Percentiles rank a stretch among this genome's conserved stretches.
Conservation (phyloP, 257 asterid species). For the Solanum bulbocastanum region DNA sequence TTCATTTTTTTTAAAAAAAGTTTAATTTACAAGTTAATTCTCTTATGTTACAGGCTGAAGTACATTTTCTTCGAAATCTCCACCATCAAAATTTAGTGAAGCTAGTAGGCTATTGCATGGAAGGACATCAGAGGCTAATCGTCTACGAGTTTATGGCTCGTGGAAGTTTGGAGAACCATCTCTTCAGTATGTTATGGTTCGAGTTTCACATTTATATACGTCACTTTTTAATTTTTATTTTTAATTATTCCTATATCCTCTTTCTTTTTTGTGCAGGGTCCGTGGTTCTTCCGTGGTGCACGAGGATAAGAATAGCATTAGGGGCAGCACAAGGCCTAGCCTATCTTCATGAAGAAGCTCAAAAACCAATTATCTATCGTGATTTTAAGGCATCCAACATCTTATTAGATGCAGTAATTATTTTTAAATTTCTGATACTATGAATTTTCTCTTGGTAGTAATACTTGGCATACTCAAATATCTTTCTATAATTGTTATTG, state of each 20-base stretch:
- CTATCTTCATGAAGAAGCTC: conserved; percentile 79
- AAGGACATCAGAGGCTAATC: conserved; percentile 68
- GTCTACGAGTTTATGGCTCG: conserved; percentile 89
- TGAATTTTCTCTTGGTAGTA: neutral
- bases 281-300: conserved; percentile 67
- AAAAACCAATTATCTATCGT: conserved; percentile 60
- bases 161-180: conserved; percentile 94
- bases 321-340: conserved; percentile 84
- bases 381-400: conserved; percentile 71
- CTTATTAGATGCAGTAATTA: conserved; percentile 49
- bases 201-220: neutral
- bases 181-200: conserved; percentile 55
- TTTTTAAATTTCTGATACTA: conserved; percentile 7
- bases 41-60: conserved; percentile 57
- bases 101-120: conserved; percentile 77
- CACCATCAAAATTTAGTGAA: conserved; percentile 71
- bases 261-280: conserved; percentile 31
- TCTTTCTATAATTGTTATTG: neutral
- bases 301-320: conserved; percentile 63
- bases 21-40: neutral
- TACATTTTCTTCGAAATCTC: conserved; percentile 71
- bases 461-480: neutral
- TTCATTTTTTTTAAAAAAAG: neutral
- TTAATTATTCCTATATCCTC: neutral
- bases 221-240: too few relatives aligned